Percentiles rank a stretch among this genome's conserved stretches.
These are phyloP conservation scores for Solanum ossicruentum DNA, from an alignment of 257 asterid species.

Conservation along the genomic window DNA sequence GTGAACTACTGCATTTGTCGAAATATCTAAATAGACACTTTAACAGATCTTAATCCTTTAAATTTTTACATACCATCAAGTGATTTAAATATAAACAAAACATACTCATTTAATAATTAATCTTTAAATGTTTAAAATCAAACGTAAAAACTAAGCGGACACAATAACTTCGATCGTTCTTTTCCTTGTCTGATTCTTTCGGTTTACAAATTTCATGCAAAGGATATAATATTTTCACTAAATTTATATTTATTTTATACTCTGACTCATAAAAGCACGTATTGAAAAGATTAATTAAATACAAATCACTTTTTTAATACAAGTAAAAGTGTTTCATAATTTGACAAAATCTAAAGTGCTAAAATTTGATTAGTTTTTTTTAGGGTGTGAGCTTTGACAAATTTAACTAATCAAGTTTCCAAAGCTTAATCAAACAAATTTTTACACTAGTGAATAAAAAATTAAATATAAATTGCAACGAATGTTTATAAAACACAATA, in stretches of 20 bases:
- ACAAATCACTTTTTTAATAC: not conserved
- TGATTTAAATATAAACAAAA: not conserved
- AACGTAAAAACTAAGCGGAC: no score
- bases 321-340: not conserved
- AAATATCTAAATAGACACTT: not conserved
- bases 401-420: not conserved
- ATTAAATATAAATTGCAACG: not conserved
- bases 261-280: not conserved
- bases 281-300: not conserved
- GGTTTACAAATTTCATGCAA: no score
- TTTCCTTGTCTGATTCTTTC: no score
- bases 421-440: not conserved
- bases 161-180: no score
- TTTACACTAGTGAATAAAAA: not conserved
- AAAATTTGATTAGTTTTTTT: not conserved
- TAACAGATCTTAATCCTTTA: no score
- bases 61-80: not conserved
- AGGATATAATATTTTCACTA: not conserved
- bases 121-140: no score
- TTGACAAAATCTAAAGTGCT: not conserved
- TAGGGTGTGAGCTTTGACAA: not conserved
- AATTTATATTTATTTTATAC: not conserved
- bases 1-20: no score
- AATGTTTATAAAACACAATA: not conserved
- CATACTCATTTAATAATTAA: no score